Percentiles rank a stretch among this genome's conserved stretches.
phyloP scores from a whole-genome alignment of 139 green algal species.

The Closterium sp. region DNA sequence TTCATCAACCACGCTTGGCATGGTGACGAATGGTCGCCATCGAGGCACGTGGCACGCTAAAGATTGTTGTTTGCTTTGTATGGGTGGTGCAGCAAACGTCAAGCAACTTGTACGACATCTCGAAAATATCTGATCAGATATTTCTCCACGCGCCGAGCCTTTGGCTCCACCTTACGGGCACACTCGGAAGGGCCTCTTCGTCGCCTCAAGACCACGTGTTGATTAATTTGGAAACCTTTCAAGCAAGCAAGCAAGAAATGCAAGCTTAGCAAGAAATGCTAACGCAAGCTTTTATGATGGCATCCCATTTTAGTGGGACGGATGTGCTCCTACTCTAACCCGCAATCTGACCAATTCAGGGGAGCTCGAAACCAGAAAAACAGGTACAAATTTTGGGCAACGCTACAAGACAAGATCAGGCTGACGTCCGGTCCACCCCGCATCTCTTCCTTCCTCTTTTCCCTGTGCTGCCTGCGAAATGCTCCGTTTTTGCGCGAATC shows the following conservation, averaged over 20 bases:
- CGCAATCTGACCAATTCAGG: too few species aligned
- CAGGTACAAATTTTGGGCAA: too few species aligned
- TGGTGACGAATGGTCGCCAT: neutral
- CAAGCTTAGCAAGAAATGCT: too few species aligned
- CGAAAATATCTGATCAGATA: neutral
- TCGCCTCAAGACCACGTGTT: too few species aligned
- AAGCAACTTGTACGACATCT: neutral
- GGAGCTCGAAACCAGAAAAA: too few species aligned
- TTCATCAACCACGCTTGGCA: neutral
- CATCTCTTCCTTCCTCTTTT: neutral
- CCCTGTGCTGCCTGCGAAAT: neutral
- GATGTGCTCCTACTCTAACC: too few species aligned
- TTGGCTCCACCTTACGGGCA: neutral
- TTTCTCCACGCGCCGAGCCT: neutral
- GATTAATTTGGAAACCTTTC: too few species aligned
- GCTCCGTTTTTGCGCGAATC: neutral
- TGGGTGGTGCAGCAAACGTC: neutral
- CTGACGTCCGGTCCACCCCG: neutral
- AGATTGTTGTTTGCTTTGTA: too few species aligned
- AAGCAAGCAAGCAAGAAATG: too few species aligned
- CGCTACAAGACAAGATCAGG: neutral
- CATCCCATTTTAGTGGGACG: too few species aligned
- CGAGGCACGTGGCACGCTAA: neutral
- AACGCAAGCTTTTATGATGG: too few species aligned
- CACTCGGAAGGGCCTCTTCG: neutral